Evolutionary conservation across 768 basidiomycete species (phyloP), one percentile per base, ranked within the genome.

Genomic region (Chalciporus pseudorubinellus): DNA sequence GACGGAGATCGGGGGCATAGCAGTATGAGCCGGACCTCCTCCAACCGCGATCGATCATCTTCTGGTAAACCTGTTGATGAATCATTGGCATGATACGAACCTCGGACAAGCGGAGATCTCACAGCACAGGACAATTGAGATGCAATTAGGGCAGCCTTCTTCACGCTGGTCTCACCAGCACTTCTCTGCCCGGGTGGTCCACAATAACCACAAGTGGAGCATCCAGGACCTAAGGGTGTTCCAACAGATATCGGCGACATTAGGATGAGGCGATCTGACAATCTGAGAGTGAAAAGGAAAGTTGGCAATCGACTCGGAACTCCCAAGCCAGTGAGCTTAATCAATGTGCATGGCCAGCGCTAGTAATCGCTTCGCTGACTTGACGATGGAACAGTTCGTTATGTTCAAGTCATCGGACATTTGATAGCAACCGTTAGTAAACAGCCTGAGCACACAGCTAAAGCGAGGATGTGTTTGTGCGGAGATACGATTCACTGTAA

Each of bases 11-110:
- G 4, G 94, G 94, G 56, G 90, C 92, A 69, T 98, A 98, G 61
- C 91, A 84, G 70, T 85, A 94, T 24, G 72, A 75, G 70, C 89
- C 89, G 49, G 88, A 89, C 53, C 91, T 79, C 48, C 91, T 80
- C 90, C 90, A 93, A 21, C 90, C 89, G 18, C 84, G 77, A 69
- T 92, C 84, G 56, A 92, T 84, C 88, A 92, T 89, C 58, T 69
- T 73, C 62, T 91, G 89, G 68, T 92, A 92, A 18, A 76, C 77
- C 89, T 92, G 61, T 31, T 34, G 16, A 22, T 50, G 61, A 50
- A 44, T 16, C 16, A 43, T 21, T 24, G 20, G 29, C 29, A 31
- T n/a, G 12, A 44, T 10, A 38, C 4, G 22, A 14, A 43, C 11
- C 14, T 16, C 18, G 38, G 44, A 26, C 33, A 16, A 13, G 19